A percentile compares a stretch with the other conserved stretches of the same genome.
phyloP scores from a whole-genome alignment of 2,329 filamentous ascomycete species.

The Fusarium sp. region DNA sequence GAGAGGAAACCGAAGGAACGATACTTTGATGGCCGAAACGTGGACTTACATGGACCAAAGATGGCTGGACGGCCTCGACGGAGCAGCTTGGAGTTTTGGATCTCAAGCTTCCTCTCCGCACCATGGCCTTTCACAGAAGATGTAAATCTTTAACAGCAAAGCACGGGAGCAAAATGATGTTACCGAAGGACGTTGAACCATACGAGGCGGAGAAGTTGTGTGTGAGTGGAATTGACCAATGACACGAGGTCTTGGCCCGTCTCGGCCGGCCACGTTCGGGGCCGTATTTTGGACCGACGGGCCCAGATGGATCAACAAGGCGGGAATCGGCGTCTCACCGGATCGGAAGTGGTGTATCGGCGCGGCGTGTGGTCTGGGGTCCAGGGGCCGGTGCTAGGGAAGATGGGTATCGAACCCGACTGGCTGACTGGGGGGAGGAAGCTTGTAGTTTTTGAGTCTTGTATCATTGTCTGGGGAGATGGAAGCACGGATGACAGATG shows the following conservation, averaged over 20 bases:
- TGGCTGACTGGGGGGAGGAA: background rate
- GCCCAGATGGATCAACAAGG: slow-evolving; percentile 9
- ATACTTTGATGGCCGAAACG: slow-evolving; percentile 19
- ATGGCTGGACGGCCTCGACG: background rate
- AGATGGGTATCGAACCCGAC: background rate
- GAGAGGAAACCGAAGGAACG: slow-evolving; percentile 19
- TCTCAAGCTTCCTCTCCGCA: slow-evolving; percentile 7
- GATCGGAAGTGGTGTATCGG: background rate
- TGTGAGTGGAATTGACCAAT: slow-evolving; percentile 26
- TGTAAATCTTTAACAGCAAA: background rate
- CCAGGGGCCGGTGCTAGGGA: background rate
- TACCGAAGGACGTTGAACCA: slow-evolving; percentile 14
- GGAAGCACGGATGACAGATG: background rate
- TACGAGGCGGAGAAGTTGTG: slow-evolving; percentile 2
- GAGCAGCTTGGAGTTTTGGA: slow-evolving; percentile 4
- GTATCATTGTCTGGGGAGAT: background rate
- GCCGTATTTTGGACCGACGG: background rate
- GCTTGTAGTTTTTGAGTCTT: background rate
- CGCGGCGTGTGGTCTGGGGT: slow-evolving; percentile 3
- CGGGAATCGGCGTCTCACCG: slow-evolving; percentile 1
- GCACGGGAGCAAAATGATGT: background rate
- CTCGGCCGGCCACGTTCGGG: slow-evolving; percentile 16
- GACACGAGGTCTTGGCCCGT: slow-evolving; percentile 22
- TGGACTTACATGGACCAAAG: slow-evolving; percentile 6
- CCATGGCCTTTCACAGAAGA: background rate